These are phyloP conservation scores for Primulina huaijiensis DNA, from an alignment of 257 asterid species.

Conservation along the genomic window DNA sequence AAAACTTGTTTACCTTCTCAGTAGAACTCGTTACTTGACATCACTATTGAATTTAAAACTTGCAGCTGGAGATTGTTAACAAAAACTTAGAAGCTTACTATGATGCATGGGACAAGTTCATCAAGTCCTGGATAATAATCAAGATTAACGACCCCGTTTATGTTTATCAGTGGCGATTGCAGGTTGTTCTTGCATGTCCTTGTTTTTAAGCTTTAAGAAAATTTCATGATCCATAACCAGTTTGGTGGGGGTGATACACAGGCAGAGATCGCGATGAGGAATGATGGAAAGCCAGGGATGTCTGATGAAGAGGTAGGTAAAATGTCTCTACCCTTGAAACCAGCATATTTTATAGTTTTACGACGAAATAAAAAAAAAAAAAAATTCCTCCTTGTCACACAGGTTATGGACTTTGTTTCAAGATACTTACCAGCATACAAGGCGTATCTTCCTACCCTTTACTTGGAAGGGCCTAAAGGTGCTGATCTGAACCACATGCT, in stretches of 20 bases:
- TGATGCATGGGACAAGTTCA: slow-evolving; percentile 89
- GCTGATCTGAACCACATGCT: slow-evolving; percentile 68
- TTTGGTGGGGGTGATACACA: slow-evolving; percentile 27
- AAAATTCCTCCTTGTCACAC: slow-evolving; percentile 19
- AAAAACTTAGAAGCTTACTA: slow-evolving; percentile 76
- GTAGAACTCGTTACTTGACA: not conserved
- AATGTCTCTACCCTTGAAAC: slow-evolving; percentile 10
- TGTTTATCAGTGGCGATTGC: slow-evolving; percentile 92
- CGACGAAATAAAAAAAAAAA: not conserved
- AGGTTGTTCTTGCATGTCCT: slow-evolving; percentile 42
- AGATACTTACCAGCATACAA: slow-evolving; percentile 92
- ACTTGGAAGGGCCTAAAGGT: slow-evolving; percentile 91
- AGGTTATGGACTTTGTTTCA: slow-evolving; percentile 90
- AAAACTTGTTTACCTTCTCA: not conserved
- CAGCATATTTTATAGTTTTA: not conserved
- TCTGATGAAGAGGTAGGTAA: slow-evolving; percentile 75
- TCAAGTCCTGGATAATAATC: slow-evolving; percentile 87
- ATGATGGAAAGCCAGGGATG: slow-evolving; percentile 79
- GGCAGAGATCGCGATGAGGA: slow-evolving; percentile 98
- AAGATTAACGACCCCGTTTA: slow-evolving; percentile 83
- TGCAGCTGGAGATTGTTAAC: slow-evolving; percentile 79
- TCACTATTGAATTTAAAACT: slow-evolving; percentile 22
- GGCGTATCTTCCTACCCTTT: slow-evolving; percentile 92
- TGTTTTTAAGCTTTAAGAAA: not conserved
- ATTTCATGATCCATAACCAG: slow-evolving; percentile 18